Evolutionary conservation across 2,329 filamentous ascomycete species (phyloP).

Genomic region (Amylocarpus encephaloides): DNA sequence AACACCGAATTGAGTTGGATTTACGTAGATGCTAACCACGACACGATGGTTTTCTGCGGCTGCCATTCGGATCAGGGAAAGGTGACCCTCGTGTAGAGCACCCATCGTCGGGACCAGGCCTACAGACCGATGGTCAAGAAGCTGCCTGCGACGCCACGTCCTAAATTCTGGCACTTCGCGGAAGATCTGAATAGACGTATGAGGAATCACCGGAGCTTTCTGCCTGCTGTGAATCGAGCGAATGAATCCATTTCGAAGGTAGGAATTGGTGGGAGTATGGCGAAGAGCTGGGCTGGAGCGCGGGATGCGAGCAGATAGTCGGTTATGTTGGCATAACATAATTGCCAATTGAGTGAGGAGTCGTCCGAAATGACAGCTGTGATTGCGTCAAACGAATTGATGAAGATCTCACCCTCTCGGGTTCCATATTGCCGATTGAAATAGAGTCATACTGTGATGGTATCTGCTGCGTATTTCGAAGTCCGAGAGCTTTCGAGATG

Average conservation of each 20-base stretch:
- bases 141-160: slow-evolving; percentile 59
- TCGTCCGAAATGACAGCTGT: background rate
- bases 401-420: slow-evolving; percentile 15
- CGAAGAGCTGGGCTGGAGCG: background rate
- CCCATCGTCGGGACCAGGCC: slow-evolving; percentile 97
- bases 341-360: slow-evolving; percentile 4
- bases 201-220: slow-evolving; percentile 38
- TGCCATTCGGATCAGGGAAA: slow-evolving; percentile 77
- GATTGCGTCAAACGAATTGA: background rate
- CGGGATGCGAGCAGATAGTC: background rate
- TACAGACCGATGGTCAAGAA: slow-evolving; percentile 63
- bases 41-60: slow-evolving; percentile 80
- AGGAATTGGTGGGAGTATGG: background rate
- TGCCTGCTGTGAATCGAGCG: slow-evolving; percentile 12
- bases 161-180: slow-evolving; percentile 69
- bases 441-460: slow-evolving; percentile 27
- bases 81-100: slow-evolving; percentile 85
- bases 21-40: slow-evolving; percentile 89
- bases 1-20: slow-evolving; percentile 91
- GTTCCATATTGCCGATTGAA: slow-evolving; percentile 21
- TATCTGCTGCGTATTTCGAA: slow-evolving; percentile 29
- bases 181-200: slow-evolving; percentile 62
- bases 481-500: slow-evolving; percentile 17
- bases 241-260: slow-evolving; percentile 14
- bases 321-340: slow-evolving; percentile 7